Base-by-base conservation (phyloP, 2,329 filamentous ascomycete genomes). In the Diaporthe australafricana region DNA sequence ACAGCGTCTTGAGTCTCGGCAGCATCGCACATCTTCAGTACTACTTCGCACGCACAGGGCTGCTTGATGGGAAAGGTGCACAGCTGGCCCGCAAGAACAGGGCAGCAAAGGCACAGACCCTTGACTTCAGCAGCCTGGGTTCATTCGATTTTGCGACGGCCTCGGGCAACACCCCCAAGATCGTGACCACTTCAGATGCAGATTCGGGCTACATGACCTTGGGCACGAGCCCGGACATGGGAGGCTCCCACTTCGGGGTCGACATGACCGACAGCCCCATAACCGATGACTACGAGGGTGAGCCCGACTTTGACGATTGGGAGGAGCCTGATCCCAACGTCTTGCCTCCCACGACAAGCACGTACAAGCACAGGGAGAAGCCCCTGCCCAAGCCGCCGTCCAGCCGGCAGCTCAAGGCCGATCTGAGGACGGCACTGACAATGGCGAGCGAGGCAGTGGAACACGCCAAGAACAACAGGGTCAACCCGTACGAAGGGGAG, bases 21-120 rank as follows among this genome's bases (percentile, higher is more conserved):
- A 98, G 95, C 82, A 99, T 99, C 77, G 94, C 95, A 70, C 96
- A 99, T 84, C 86, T 99, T 79, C 96, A 99, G 82, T 98, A 98
- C 84, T 99, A 98, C 83, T 99, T 99, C 84, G 96, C 96, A 45
- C 89, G 96, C 72, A 99, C 96, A 0, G 96, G 96, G 7, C 84
- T 99, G 75, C 84, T 99, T 65, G 96, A 99, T 79, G 95, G 96
- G 70, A 98, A 98, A 80, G 96, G 95, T 45, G 96, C 91, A 68
- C 93, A 97, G 80, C 84, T 97, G 72, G 92, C 93, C 27, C 93
- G 93, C 77, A 93, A 92, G 80, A 91, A 89, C 78, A 88, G 72
- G 47, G 74, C 77, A 22, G 76, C 91, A 75, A 89, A 89, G 77
- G 88, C 84, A 20, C 86, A 84, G 20, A 89, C 88, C 1, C 81